A percentile compares a stretch with the other conserved stretches of the same genome.
Conservation (phyloP, 306 rosid species). For the Trifolium dubium region DNA sequence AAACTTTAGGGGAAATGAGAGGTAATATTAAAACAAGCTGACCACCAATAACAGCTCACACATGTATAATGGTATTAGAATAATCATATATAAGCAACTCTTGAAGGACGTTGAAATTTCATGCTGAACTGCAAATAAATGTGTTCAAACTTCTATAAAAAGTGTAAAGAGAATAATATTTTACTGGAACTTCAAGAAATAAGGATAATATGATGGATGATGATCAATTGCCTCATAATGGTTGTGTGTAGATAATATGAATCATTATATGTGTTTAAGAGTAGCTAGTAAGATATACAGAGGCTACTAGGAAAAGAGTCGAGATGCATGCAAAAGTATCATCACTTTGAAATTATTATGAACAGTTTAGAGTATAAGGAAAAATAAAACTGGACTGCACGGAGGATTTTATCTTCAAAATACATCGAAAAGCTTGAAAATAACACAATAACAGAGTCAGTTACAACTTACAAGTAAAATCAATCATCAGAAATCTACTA, state of each 20-base stretch:
- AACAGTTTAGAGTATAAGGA: constrained; percentile 14
- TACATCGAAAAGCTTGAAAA: constrained; percentile 18
- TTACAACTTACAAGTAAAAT: constrained; percentile 18
- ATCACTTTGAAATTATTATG: constrained; percentile 25
- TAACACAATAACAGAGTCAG: constrained; percentile 36
- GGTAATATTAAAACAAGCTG: constrained; percentile 23
- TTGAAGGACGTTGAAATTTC: constrained; percentile 17
- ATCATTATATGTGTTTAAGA: constrained; percentile 20
- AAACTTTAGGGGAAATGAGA: constrained; percentile 1
- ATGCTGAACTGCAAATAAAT: constrained; percentile 7
- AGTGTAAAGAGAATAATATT: not conserved
- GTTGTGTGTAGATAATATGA: not conserved
- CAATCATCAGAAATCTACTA: constrained; percentile 14
- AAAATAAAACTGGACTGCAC: constrained; percentile 14
- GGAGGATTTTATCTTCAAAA: constrained; percentile 20
- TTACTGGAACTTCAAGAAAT: constrained; percentile 12
- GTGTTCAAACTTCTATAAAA: constrained; percentile 4
- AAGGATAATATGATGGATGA: constrained; percentile 27
- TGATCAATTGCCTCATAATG: constrained; percentile 5
- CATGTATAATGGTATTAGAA: constrained; percentile 1
- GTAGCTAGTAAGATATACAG: constrained; percentile 14
- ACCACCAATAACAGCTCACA: constrained; percentile 16
- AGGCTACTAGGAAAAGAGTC: constrained; percentile 19
- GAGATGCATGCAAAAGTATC: not conserved
- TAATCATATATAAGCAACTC: constrained; percentile 26